Base-by-base conservation (phyloP, 1,284 basidiomycete species). In the Ustilago vetiveriae region DNA sequence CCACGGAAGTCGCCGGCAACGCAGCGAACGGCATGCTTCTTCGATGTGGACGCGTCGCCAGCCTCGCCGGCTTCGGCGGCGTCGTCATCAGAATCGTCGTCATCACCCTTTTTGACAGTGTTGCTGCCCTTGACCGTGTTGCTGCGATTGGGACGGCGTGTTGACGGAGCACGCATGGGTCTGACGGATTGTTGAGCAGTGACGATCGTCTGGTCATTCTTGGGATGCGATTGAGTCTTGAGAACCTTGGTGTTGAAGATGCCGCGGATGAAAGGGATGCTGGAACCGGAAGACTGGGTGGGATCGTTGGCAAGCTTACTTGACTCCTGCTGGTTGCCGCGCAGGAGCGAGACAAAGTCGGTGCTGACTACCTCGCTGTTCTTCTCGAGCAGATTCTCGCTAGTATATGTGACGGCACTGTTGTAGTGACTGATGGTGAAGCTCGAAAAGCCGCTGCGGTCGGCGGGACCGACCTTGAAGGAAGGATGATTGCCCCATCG, bases 361-460 rank as follows among this genome's bases (percentile, higher is more conserved):
- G 93, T 90, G 72, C 93, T 94, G 48, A 97, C 86, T 4, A 90
- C 88, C 72, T 96, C 93, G 48, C 92, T 85, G 80, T 98, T 97
- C 51, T 89, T 87, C 74, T 92, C 91, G 14, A 98, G 86, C 86
- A 98, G 92, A 42, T 88, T 88, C 72, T 96, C 92, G 8, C 90
- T 87, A 0, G 91, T 92, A 83, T 99, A 98, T 0, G 92, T 91
- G 22, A 97, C 91, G 4, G 92, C 88, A 0, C 92, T 92, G 64
- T 90, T 90, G 83, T 88, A 98, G 82, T 98, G 95, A 79, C 89
- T 91, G 83, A 98, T 86, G 0, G 90, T 94, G 83, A 98, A 98
- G 0, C 91, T 90, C 0, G 90, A 89, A 82, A 86, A 89, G 6
- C 93, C 93, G 0, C 88, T 88, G 11, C 91, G 87, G 78, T 94